Conservation (phyloP, 129 eudicot genomes). For the Artemisia tridentata region DNA sequence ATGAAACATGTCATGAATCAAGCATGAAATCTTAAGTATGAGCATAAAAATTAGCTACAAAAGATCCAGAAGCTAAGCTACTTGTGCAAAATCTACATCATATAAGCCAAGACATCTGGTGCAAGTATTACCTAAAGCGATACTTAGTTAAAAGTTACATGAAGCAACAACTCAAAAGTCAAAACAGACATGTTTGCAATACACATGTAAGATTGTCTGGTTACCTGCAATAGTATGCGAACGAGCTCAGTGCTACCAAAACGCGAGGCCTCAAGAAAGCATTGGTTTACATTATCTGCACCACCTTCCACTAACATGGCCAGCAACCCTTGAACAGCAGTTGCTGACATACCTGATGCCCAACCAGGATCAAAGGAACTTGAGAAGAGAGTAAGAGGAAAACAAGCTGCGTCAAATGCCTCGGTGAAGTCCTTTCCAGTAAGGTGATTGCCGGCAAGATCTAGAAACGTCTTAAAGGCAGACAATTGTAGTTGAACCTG, state of each 20-base stretch:
- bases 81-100: no score
- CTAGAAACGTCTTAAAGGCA: slow-evolving; percentile 87
- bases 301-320: slow-evolving; percentile 96
- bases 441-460: slow-evolving; percentile 82
- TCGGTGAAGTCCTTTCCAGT: slow-evolving; percentile 93
- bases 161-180: no score
- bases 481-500: slow-evolving; percentile 82
- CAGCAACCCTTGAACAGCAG: slow-evolving; percentile 89
- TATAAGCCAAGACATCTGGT: slow-evolving; percentile 2
- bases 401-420: slow-evolving; percentile 98
- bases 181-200: background rate
- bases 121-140: background rate
- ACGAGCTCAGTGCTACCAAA: slow-evolving; percentile 99
- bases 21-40: no score
- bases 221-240: slow-evolving; percentile 92
- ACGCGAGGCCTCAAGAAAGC: slow-evolving; percentile 96
- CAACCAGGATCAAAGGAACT: slow-evolving; percentile 96
- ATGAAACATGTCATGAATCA: no score
- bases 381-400: slow-evolving; percentile 94
- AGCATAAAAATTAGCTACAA: no score
- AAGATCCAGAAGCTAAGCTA: no score
- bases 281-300: slow-evolving; percentile 95
- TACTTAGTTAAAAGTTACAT: no score
- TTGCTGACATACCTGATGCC: slow-evolving; percentile 95
- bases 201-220: background rate